These are phyloP conservation scores for Fusarium abutilonis DNA, from an alignment of 2,329 filamentous ascomycete species.

Conservation along the genomic window DNA sequence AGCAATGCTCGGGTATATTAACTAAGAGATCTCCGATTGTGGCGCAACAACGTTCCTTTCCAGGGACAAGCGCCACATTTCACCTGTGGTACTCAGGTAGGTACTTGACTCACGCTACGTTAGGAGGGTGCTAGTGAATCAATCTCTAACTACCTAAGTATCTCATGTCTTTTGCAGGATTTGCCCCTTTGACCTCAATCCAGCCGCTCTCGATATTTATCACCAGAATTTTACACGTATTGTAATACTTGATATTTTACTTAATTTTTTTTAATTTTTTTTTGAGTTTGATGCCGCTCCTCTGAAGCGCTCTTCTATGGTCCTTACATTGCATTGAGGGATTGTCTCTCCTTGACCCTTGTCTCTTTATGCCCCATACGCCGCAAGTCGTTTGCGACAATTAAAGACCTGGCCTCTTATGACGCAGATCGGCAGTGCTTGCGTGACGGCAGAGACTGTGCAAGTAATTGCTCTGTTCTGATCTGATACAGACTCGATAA, in stretches of 20 bases:
- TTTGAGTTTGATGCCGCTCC: background rate
- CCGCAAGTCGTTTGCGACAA: constrained; percentile 24
- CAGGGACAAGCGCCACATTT: constrained; percentile 27
- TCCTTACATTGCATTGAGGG: background rate
- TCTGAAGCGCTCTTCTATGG: background rate
- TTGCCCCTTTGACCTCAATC: constrained; percentile 23
- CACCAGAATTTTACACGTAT: constrained; percentile 1
- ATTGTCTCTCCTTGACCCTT: constrained; percentile 6
- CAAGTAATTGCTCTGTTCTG: background rate
- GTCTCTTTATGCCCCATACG: constrained; percentile 13
- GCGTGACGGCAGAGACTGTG: constrained; percentile 20
- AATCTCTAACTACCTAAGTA: background rate
- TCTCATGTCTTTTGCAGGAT: constrained; percentile 11
- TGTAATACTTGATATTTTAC: background rate
- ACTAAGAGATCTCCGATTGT: constrained; percentile 3
- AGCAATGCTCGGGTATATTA: too few relatives aligned
- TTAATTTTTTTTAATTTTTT: background rate
- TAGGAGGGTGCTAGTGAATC: background rate
- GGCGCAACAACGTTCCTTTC: constrained; percentile 16
- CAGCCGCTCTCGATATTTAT: too few relatives aligned
- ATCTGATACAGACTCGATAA: background rate
- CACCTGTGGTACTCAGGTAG: background rate
- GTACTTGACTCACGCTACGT: constrained; percentile 8
- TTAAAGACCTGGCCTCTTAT: constrained; percentile 33
- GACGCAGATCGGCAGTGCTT: constrained; percentile 35